Evolutionary conservation across 2,329 filamentous ascomycete species (phyloP).

Genomic region (Penicillium sp.): DNA sequence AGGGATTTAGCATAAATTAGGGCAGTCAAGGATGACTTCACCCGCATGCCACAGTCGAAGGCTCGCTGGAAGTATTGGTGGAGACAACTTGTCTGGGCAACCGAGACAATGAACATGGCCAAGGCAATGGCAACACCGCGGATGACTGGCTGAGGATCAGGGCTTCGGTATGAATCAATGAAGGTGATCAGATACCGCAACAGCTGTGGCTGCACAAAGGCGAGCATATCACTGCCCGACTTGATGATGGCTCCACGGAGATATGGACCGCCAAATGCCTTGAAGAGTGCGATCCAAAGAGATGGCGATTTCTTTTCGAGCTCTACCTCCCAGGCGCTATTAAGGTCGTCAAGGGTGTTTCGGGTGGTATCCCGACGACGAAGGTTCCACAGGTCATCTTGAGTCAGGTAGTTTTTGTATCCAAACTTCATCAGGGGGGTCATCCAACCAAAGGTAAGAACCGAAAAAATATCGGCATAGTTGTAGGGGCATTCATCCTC

Average conservation of each 20-base stretch:
- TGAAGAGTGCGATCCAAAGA: constrained; percentile 82
- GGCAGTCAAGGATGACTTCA: constrained; percentile 86
- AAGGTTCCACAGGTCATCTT: constrained; percentile 94
- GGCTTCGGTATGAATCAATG: constrained; percentile 70
- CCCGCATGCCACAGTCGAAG: constrained; percentile 94
- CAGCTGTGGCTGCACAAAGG: constrained; percentile 89
- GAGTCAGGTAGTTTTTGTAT: constrained; percentile 86
- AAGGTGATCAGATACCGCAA: constrained; percentile 81
- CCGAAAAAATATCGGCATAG: constrained; percentile 90
- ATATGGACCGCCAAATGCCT: constrained; percentile 83
- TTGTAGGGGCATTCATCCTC: constrained; percentile 71
- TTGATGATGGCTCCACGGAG: constrained; percentile 81
- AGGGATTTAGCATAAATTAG: constrained; percentile 92
- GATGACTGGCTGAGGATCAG: constrained; percentile 70
- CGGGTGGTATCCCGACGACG: constrained; percentile 76
- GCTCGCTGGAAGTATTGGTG: constrained; percentile 97
- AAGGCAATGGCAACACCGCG: constrained; percentile 84
- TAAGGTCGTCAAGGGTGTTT: constrained; percentile 68
- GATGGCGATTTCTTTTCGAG: constrained; percentile 72
- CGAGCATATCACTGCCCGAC: constrained; percentile 77
- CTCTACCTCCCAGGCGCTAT: constrained; percentile 74
- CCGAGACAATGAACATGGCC: constrained; percentile 86
- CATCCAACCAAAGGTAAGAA: constrained; percentile 97
- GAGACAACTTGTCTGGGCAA: constrained; percentile 82
- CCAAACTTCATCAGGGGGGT: constrained; percentile 95